phyloP scores from a whole-genome alignment of 495 filamentous ascomycete genomes.

The Chaetomium tenue region DNA sequence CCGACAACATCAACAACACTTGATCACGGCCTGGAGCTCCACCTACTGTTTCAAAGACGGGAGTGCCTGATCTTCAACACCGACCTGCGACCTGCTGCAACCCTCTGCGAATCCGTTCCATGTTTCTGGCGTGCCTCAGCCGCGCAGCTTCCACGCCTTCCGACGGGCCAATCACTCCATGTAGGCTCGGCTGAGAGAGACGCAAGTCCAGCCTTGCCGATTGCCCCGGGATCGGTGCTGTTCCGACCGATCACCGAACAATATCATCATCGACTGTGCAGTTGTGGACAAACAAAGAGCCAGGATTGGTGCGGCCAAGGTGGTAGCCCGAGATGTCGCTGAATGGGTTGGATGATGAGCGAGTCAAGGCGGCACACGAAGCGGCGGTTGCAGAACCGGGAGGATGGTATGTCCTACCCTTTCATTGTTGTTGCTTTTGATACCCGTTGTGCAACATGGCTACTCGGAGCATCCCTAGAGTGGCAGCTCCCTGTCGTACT shows the following conservation, averaged over 20 bases:
- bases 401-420: conserved; percentile 72
- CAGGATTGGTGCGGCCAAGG: conserved; percentile 16
- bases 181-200: conserved; percentile 14
- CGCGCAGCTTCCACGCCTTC: conserved; percentile 19
- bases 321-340: conserved; percentile 71
- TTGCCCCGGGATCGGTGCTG: conserved; percentile 22
- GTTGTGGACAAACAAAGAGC: conserved; percentile 22
- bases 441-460: conserved; percentile 4
- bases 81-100: conserved; percentile 23
- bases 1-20: neutral
- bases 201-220: conserved; percentile 18
- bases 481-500: neutral
- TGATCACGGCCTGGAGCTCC: conserved; percentile 20
- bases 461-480: neutral
- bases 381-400: conserved; percentile 76
- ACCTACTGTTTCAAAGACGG: conserved; percentile 1
- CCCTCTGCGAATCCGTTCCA: conserved; percentile 27
- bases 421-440: conserved; percentile 1
- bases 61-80: conserved; percentile 4
- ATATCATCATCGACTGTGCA: conserved; percentile 22
- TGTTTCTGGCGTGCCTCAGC: conserved; percentile 25
- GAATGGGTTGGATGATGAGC: conserved; percentile 86
- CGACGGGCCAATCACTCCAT: conserved; percentile 25
- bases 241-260: conserved; percentile 12
- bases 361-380: conserved; percentile 81